Evolutionary conservation across 345 rosid genomes (phyloP).

Genomic region (Hevea brasiliensis): DNA sequence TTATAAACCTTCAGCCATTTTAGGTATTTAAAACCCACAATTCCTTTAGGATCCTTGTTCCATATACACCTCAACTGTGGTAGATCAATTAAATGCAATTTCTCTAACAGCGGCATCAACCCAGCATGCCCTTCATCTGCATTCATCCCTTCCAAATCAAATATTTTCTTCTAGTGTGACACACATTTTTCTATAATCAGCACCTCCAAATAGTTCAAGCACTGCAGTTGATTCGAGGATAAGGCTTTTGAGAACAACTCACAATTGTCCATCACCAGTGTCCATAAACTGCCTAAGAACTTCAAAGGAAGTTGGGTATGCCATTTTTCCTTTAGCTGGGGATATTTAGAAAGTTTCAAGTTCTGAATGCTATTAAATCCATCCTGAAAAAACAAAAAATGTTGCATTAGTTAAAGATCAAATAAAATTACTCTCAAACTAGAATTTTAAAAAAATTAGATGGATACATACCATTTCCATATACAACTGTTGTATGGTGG

Average conservation of each 20-base stretch:
- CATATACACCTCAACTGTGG: slow-evolving; percentile 1
- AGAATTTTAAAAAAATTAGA: not conserved
- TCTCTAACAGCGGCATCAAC: not conserved
- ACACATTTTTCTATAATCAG: slow-evolving; percentile 4
- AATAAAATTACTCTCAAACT: not conserved
- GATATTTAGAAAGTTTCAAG: slow-evolving; percentile 1
- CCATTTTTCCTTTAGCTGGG: slow-evolving; percentile 11
- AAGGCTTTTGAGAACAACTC: slow-evolving; percentile 1
- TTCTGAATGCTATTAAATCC: not conserved
- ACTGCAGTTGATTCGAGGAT: not conserved
- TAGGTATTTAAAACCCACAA: slow-evolving; percentile 1
- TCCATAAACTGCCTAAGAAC: not conserved
- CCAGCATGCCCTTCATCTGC: not conserved
- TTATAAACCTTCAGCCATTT: not conserved
- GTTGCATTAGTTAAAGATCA: too few relatives aligned
- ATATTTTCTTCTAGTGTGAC: slow-evolving; percentile 8
- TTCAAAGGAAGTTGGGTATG: not conserved
- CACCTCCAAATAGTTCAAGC: not conserved
- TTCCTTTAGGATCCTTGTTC: not conserved
- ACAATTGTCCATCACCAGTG: slow-evolving; percentile 4
- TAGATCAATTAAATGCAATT: slow-evolving; percentile 9
- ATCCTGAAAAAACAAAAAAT: not conserved
- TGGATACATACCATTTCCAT: not conserved
- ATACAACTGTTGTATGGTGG: not conserved
- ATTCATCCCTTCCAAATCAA: slow-evolving; percentile 8